phyloP scores from a whole-genome alignment of 2,329 filamentous ascomycete genomes.

The Penicillium sp. region DNA sequence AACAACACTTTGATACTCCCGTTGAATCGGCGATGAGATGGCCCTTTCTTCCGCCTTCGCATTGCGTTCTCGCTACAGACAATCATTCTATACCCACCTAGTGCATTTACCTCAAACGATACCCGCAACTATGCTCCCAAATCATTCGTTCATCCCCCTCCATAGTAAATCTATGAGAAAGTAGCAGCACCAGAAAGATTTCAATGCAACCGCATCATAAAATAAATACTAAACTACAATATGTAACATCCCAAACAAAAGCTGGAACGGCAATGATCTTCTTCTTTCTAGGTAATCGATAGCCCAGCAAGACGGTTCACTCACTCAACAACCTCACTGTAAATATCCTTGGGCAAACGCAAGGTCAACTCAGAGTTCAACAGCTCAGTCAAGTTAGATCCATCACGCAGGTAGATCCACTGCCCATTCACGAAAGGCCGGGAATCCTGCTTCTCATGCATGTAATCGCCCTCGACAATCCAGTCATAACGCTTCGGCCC shows the following conservation, averaged over 20 bases:
- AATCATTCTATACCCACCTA: neutral
- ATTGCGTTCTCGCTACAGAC: neutral
- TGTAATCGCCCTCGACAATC: slow-evolving; percentile 68
- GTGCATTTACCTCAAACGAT: neutral
- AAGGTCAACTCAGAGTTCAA: slow-evolving; percentile 75
- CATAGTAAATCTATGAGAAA: neutral
- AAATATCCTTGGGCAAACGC: slow-evolving; percentile 51
- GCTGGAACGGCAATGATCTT: neutral
- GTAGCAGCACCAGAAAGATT: neutral
- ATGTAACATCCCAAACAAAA: neutral
- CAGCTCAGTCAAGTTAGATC: slow-evolving; percentile 70
- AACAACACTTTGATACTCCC: neutral
- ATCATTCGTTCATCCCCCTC: neutral
- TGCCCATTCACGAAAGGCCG: slow-evolving; percentile 54
- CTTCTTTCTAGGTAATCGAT: slow-evolving; percentile 3
- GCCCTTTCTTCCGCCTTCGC: neutral
- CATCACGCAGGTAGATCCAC: slow-evolving; percentile 88
- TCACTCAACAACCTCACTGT: slow-evolving; percentile 29
- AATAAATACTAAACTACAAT: slow-evolving; percentile 5
- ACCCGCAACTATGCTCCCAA: neutral
- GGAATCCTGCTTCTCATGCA: slow-evolving; percentile 76
- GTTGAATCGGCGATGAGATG: neutral
- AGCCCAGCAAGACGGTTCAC: neutral
- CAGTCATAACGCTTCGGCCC: slow-evolving; percentile 95
- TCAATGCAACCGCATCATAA: slow-evolving; percentile 1